phyloP scores from a whole-genome alignment of 2,329 filamentous ascomycete genomes.

The Plectosphaerella plurivora region DNA sequence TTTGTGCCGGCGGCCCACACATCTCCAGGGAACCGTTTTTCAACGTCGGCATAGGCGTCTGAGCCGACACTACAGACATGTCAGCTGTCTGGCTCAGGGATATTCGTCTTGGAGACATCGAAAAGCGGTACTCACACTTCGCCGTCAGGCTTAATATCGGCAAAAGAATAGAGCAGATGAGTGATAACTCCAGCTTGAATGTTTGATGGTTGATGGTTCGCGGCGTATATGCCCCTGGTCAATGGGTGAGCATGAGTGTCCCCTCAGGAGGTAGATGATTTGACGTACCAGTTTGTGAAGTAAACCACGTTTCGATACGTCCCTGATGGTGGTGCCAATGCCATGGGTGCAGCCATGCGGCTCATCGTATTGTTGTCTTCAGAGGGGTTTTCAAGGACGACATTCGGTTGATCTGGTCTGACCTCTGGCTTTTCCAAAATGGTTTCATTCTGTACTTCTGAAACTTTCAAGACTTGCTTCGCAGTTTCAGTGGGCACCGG shows the following conservation, averaged over 20 bases:
- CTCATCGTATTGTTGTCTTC: no score
- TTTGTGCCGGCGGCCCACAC: conserved; percentile 59
- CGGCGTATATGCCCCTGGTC: conserved; percentile 32
- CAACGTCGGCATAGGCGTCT: conserved; percentile 57
- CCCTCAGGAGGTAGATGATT: background rate
- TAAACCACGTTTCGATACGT: conserved; percentile 39
- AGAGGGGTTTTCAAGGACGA: no score
- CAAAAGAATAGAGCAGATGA: conserved; percentile 64
- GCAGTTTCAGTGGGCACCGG: no score
- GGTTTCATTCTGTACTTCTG: no score
- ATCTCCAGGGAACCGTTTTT: conserved; percentile 67
- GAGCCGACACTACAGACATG: conserved; percentile 41
- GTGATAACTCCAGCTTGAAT: conserved; percentile 66
- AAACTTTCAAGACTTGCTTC: no score
- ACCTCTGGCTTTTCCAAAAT: no score
- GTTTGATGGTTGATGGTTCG: conserved; percentile 59
- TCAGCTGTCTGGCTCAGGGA: background rate
- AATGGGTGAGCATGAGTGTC: background rate
- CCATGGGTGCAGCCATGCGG: background rate
- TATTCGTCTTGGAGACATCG: background rate
- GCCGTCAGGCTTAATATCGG: conserved; percentile 39
- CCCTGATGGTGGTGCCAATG: background rate
- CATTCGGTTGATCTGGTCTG: no score
- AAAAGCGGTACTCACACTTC: conserved; percentile 33
- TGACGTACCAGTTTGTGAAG: conserved; percentile 50